phyloP scores from a whole-genome alignment of 2,329 filamentous ascomycete species.

The Pseudogymnoascus verrucosus region DNA sequence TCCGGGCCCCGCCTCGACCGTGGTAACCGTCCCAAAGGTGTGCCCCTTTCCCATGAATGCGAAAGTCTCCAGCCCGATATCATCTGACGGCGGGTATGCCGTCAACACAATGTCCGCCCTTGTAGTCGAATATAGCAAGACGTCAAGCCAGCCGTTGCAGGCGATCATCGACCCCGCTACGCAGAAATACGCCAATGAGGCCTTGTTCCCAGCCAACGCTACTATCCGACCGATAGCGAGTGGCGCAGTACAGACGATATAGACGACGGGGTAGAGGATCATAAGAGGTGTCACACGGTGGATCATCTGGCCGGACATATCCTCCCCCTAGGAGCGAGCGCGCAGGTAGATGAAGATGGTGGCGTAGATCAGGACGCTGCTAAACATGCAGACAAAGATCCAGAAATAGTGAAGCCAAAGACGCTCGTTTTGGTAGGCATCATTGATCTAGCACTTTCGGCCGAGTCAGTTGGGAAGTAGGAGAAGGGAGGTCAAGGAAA shows the following conservation, averaged over 20 bases:
- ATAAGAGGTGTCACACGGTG: background rate
- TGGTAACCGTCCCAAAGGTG: background rate
- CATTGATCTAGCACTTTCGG: slow-evolving; percentile 47
- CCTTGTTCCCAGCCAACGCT: background rate
- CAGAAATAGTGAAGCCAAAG: slow-evolving; percentile 57
- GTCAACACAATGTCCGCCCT: background rate
- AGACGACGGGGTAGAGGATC: background rate
- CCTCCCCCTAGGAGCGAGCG: background rate
- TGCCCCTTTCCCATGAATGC: background rate
- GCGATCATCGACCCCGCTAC: background rate
- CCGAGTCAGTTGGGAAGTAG: background rate
- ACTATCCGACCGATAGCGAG: background rate
- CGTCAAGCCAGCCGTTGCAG: background rate
- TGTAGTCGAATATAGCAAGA: background rate
- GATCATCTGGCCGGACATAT: background rate
- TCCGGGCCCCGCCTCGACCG: background rate
- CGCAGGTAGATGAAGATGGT: slow-evolving; percentile 15
- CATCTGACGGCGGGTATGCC: background rate
- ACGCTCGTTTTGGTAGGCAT: slow-evolving; percentile 44
- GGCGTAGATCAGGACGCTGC: no score
- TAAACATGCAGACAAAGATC: slow-evolving; percentile 49
- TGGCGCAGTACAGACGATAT: background rate
- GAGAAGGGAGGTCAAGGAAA: slow-evolving; percentile 29
- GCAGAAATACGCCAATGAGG: background rate
- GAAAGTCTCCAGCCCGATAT: background rate